Base-by-base conservation (phyloP, 2,329 filamentous ascomycete genomes). In the Thermomyces lanuginosus region DNA sequence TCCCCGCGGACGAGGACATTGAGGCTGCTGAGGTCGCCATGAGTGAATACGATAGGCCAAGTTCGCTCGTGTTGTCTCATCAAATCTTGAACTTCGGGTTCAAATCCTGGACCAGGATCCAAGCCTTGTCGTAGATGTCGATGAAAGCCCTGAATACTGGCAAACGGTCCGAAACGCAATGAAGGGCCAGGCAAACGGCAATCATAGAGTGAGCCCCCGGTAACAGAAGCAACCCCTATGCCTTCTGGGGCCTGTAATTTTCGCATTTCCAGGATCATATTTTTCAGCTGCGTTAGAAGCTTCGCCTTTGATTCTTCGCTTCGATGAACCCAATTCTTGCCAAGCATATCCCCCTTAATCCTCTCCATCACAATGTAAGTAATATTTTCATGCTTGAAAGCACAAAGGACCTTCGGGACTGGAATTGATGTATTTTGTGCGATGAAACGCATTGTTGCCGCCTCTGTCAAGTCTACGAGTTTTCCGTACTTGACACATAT, bases 1-100 rank as follows among this genome's bases (percentile, higher is more conserved):
- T 58, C 51, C 4, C 46, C 53, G 5, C 41, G 40, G 10, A 36
- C 36, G 22, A 51, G 32, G 19, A 50, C 45, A 20, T 53, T 49
- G 3, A 46, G 39, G 6, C 42, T 46, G 50, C 60, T 21, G 45
- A 70, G 45, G 39, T 70, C 64, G 3, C 56, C 56, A 44, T 69
- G 63, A 2, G 62, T 62, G 32, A 69, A 59, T 1, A 59, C 49
- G 5, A 49, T 35, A 14, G 39, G 39, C 45, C 44, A 53, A 17
- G 33, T 16, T 5, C 37, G 36, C 23, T 36, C 34, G 24, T 57
- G 49, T 28, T 42, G 34, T 19, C 30, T 41, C 10, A 55, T 51
- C 8, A 58, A 36, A 5, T 51, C 37, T 21, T 55, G 37, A 15
- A 51, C 13, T n/a, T 43, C 38, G 11, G 32, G 27, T 12, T 38